Evolutionary conservation across 768 basidiomycete genomes (phyloP).

Genomic region (Boletus reticuloceps): DNA sequence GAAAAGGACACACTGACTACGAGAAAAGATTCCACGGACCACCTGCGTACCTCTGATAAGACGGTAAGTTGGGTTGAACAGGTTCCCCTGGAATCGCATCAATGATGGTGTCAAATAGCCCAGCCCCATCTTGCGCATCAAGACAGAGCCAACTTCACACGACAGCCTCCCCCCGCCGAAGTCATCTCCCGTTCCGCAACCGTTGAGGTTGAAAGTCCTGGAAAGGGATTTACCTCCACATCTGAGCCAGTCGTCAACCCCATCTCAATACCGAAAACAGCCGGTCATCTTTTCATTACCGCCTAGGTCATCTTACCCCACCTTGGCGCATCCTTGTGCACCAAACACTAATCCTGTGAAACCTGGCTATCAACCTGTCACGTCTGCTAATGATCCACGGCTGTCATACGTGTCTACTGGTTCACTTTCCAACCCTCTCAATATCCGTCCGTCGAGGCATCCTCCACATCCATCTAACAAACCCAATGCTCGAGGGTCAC

Average conservation of each 20-base stretch:
- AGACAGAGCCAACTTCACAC: constrained; percentile 13
- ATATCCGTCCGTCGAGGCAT: constrained; percentile 47
- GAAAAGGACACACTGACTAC: constrained; percentile 21
- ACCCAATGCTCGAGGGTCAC: not conserved
- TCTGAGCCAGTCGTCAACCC: constrained; percentile 8
- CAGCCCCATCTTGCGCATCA: constrained; percentile 12
- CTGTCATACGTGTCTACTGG: constrained; percentile 41
- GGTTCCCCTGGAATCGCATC: not conserved
- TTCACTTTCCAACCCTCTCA: constrained; percentile 51
- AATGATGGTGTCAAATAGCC: constrained; percentile 11
- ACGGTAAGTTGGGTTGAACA: constrained; percentile 9
- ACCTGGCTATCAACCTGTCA: constrained; percentile 27
- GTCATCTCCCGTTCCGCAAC: constrained; percentile 8
- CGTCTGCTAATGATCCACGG: constrained; percentile 27
- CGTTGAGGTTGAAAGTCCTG: constrained; percentile 8
- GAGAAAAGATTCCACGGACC: constrained; percentile 21
- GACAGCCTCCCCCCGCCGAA: constrained; percentile 14
- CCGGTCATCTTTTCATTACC: constrained; percentile 14
- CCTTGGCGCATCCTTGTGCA: constrained; percentile 9
- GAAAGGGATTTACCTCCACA: constrained; percentile 10
- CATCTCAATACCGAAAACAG: constrained; percentile 11
- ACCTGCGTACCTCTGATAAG: constrained; percentile 8
- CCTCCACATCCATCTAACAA: constrained; percentile 14
- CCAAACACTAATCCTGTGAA: constrained; percentile 17
- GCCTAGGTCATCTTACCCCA: constrained; percentile 15